phyloP scores from a whole-genome alignment of 306 rosid genomes.

The Acmispon strigosus region DNA sequence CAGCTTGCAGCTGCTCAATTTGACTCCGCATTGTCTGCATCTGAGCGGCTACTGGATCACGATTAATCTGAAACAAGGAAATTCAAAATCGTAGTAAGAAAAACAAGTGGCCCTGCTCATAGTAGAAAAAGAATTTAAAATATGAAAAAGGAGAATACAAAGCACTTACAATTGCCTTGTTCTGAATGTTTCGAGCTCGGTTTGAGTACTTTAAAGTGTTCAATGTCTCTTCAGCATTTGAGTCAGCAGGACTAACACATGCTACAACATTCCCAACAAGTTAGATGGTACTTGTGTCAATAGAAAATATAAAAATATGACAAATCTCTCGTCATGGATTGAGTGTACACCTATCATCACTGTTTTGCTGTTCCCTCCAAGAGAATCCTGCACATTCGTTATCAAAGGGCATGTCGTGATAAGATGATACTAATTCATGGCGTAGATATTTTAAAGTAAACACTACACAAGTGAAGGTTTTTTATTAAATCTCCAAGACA shows the following conservation, averaged over 20 bases:
- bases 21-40: slow-evolving; percentile 77
- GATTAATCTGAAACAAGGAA: slow-evolving; percentile 57
- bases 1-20: slow-evolving; percentile 89
- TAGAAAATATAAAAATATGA: background rate
- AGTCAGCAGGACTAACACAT: slow-evolving; percentile 99
- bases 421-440: slow-evolving; percentile 1
- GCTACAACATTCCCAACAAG: slow-evolving; percentile 41
- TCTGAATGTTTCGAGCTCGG: slow-evolving; percentile 99
- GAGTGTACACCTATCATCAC: slow-evolving; percentile 84
- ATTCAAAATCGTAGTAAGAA: slow-evolving; percentile 1
- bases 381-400: slow-evolving; percentile 74
- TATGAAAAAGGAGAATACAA: background rate
- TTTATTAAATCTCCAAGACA: background rate
- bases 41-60: slow-evolving; percentile 83
- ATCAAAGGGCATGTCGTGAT: slow-evolving; percentile 7
- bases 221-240: slow-evolving; percentile 95
- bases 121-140: background rate
- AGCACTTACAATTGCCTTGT: slow-evolving; percentile 83
- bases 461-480: background rate
- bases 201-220: slow-evolving; percentile 94
- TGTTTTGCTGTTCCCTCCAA: slow-evolving; percentile 97
- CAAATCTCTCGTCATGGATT: background rate
- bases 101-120: background rate
- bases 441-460: background rate
- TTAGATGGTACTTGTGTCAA: background rate